Percentiles rank a stretch among this genome's conserved stretches.
Conservation (phyloP, 164 flowering plant genomes). For the Paratinospora sagittata region DNA sequence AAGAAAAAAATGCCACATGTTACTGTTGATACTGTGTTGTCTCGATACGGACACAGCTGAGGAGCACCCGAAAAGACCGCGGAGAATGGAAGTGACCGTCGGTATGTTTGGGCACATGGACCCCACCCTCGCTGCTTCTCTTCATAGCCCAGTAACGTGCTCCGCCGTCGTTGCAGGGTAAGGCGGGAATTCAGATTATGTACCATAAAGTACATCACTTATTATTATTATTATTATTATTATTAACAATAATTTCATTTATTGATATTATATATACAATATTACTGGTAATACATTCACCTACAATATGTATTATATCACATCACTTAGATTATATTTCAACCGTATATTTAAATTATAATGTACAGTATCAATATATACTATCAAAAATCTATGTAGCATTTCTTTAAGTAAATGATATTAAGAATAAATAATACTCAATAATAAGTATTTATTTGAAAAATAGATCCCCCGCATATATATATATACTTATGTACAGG, state of each 20-base stretch:
- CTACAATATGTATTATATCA: too few relatives aligned
- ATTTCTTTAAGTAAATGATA: too few relatives aligned
- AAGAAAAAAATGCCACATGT: background rate
- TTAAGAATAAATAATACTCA: background rate
- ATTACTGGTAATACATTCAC: too few relatives aligned
- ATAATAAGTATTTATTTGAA: background rate
- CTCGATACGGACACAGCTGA: background rate
- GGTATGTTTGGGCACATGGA: background rate
- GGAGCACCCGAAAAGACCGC: slow-evolving; percentile 3
- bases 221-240: too few relatives aligned
- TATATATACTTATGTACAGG: background rate
- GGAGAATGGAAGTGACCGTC: background rate
- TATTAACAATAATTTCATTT: too few relatives aligned
- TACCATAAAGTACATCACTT: background rate
- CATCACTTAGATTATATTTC: too few relatives aligned
- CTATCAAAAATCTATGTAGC: too few relatives aligned
- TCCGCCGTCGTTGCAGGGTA: slow-evolving; percentile 46
- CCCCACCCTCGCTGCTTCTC: background rate
- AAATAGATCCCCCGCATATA: background rate
- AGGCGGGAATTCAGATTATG: slow-evolving; percentile 13
- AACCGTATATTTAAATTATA: too few relatives aligned
- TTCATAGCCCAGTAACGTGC: slow-evolving; percentile 6
- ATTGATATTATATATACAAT: too few relatives aligned
- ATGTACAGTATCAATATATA: too few relatives aligned
- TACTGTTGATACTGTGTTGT: background rate